phyloP scores from a whole-genome alignment of 1,139 yeast genomes.

The Zygoascus meyerae region DNA sequence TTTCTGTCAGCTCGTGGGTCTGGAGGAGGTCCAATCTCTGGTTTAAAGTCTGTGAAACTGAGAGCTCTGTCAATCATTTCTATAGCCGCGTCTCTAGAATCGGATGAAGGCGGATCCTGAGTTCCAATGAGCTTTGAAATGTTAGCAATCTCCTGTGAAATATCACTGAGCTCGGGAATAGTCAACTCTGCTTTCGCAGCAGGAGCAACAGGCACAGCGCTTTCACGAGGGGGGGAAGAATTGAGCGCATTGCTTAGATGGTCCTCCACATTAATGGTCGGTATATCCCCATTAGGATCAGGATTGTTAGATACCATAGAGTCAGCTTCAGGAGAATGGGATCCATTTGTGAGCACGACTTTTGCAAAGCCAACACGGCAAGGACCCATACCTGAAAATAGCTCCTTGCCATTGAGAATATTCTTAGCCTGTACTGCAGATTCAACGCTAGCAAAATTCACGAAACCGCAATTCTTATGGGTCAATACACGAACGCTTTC shows the following conservation, averaged over 20 bases:
- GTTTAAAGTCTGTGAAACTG: conserved; percentile 22
- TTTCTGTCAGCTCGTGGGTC: conserved; percentile 44
- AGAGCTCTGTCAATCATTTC: conserved; percentile 29
- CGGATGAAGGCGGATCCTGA: conserved; percentile 12
- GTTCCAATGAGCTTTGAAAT: conserved; percentile 31
- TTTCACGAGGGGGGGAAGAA: neutral
- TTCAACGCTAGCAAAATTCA: conserved; percentile 67
- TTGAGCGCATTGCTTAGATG: neutral
- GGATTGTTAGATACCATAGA: neutral
- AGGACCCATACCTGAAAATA: conserved; percentile 59
- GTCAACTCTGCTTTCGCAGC: conserved; percentile 7
- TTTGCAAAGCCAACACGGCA: conserved; percentile 39
- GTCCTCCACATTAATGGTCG: neutral
- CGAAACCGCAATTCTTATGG: conserved; percentile 55
- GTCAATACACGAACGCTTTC: conserved; percentile 53
- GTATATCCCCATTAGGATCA: neutral
- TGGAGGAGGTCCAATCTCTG: conserved; percentile 31
- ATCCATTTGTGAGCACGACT: conserved; percentile 16
- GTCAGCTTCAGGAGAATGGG: neutral
- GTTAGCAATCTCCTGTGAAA: conserved; percentile 26
- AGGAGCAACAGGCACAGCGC: neutral
- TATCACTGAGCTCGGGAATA: conserved; percentile 21
- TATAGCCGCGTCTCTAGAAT: conserved; percentile 8
- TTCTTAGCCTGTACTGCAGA: conserved; percentile 75
- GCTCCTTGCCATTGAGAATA: conserved; percentile 71